Conservation (phyloP, 495 filamentous ascomycete species). For the Tuber calosporum region DNA sequence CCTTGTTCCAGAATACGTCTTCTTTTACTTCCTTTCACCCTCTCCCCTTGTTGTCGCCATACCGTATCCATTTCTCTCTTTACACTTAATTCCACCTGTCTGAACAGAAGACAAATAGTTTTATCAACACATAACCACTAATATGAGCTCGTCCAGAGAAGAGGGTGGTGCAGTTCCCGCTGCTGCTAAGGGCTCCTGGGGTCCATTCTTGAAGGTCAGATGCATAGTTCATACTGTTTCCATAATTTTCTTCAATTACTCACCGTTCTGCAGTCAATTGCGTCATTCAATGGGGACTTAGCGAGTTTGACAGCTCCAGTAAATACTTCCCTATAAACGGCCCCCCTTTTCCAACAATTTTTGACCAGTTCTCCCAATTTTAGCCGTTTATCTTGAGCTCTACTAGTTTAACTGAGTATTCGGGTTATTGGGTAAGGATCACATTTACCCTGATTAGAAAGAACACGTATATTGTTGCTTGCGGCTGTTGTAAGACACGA, state of each 20-base stretch:
- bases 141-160: conserved; percentile 34
- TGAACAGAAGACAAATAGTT: neutral
- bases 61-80: neutral
- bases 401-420: conserved; percentile 88
- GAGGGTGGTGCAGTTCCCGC: conserved; percentile 36
- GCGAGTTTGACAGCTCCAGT: conserved; percentile 81
- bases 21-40: neutral
- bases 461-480: neutral
- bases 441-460: conserved; percentile 15
- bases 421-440: conserved; percentile 70
- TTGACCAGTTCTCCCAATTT: conserved; percentile 4
- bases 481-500: neutral
- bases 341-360: conserved; percentile 9
- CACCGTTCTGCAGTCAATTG: conserved; percentile 60
- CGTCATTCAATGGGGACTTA: conserved; percentile 93
- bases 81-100: neutral
- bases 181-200: conserved; percentile 42
- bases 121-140: conserved; percentile 3
- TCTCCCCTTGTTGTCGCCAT: neutral
- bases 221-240: neutral
- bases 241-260: conserved; percentile 4
- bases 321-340: conserved; percentile 7
- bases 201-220: conserved; percentile 43
- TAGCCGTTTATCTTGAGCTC: conserved; percentile 83
- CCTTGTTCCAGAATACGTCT: neutral